Base-by-base conservation (phyloP, 2,329 filamentous ascomycete genomes). In the Chrysoporthe austroafricana region DNA sequence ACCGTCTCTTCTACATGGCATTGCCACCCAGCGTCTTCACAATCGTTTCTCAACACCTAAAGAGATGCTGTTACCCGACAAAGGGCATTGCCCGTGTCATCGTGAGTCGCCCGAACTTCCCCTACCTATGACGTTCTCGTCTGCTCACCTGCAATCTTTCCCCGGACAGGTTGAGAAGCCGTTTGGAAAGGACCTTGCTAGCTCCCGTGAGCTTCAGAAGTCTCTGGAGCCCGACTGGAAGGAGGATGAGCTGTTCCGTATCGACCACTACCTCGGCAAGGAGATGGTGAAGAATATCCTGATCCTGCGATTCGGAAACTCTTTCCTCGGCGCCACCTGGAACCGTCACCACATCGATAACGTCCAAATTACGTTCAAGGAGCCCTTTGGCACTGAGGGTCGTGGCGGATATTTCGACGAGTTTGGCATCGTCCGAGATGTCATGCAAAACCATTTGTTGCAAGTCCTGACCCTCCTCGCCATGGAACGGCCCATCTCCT, bases 251-350 rank as follows among this genome's bases (percentile, higher is more conserved):
- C 90, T 99, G 73, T 99, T 96, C 90, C 94, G 96, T 77, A 99
- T 99, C 76, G 96, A 99, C 80, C 96, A 99, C 84, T 99, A 99
- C 81, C 89, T 99, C 60, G 96, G 96, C 76, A 99, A 99, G 87
- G 96, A 99, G 83, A 99, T 99, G 96, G 96, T 99, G 76, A 99
- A 99, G 90, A 99, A 99, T 83, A 96, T 99, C 74, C 87, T 99
- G 73, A 97, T 99, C 74, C 88, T 99, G 73, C 89, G 96, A 78
- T 99, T 99, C 78, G 96, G 96, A 75, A 99, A 99, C 85, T 94
- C 97, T 73, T 99, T 99, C 87, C 92, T 99, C 75, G 94, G 94
- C 73, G 95, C 96, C 56, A 99, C 95, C 69, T 99, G 96, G 96
- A 99, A 98, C 86, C 90, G 96, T 74, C 94, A 97, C 81, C 95